Conservation (phyloP, 2,329 filamentous ascomycete genomes). For the Xylaria sp. region DNA sequence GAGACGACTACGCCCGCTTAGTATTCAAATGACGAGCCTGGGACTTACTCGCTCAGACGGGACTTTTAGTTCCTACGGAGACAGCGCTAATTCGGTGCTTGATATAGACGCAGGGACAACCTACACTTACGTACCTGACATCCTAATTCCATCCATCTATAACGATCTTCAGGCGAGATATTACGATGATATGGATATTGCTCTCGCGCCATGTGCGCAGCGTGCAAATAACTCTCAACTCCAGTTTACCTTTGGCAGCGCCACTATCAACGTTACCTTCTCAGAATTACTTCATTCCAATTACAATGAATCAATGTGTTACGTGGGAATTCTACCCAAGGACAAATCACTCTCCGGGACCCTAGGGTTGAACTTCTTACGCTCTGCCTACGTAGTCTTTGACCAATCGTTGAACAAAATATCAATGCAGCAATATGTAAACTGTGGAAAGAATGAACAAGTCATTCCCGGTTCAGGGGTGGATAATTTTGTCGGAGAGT, state of each 20-base stretch:
- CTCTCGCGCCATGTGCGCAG: not conserved
- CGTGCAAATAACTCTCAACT: not conserved
- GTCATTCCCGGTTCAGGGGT: not conserved
- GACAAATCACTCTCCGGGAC: not conserved
- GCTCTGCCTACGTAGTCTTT: not conserved
- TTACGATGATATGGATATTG: too few species aligned
- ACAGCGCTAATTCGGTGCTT: not conserved
- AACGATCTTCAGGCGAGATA: not conserved
- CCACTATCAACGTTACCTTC: not conserved
- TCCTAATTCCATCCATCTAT: not conserved
- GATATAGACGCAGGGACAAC: not conserved
- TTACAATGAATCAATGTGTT: not conserved
- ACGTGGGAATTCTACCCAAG: not conserved
- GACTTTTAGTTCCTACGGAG: not conserved
- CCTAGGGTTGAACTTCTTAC: not conserved
- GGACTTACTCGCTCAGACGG: not conserved
- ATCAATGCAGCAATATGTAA: not conserved
- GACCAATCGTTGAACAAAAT: not conserved
- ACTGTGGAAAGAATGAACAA: not conserved
- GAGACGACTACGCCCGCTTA: not conserved
- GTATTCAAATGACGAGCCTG: not conserved
- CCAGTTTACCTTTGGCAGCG: not conserved
- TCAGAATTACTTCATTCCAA: not conserved
- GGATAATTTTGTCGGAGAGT: not conserved
- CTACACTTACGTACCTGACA: not conserved